Percentiles rank a stretch among this genome's conserved stretches.
Conservation (phyloP, 495 filamentous ascomycete genomes). For the Talaromyces proteolyticus region DNA sequence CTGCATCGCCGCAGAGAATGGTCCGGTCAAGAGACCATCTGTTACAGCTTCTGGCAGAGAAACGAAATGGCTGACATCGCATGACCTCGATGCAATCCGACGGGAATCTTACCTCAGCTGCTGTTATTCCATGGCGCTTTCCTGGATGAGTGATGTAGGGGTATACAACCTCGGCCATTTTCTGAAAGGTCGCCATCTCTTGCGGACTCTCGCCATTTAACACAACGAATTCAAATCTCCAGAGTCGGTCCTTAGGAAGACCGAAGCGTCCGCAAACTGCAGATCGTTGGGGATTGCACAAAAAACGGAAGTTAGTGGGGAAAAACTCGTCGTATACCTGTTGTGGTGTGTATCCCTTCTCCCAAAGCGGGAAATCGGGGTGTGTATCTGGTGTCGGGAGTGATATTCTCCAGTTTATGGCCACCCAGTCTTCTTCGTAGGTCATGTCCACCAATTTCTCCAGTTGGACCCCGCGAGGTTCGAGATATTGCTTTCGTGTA, state of each 20-base stretch:
- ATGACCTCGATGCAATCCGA: conserved; percentile 32
- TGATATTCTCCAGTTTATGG: conserved; percentile 32
- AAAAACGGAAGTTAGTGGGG: conserved; percentile 34
- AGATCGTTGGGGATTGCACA: conserved; percentile 23
- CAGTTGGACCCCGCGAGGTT: conserved; percentile 21
- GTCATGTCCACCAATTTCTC: conserved; percentile 4
- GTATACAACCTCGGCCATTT: background rate
- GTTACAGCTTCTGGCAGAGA: conserved; percentile 30
- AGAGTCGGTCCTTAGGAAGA: conserved; percentile 21
- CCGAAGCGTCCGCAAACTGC: conserved; percentile 37
- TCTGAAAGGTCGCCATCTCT: background rate
- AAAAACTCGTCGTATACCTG: conserved; percentile 39
- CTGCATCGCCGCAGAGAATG: conserved; percentile 38
- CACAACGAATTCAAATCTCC: conserved; percentile 33
- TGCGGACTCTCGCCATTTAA: conserved; percentile 6
- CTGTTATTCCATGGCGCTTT: background rate
- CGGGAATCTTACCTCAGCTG: background rate
- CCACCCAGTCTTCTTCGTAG: conserved; percentile 40
- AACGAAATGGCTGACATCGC: conserved; percentile 36
- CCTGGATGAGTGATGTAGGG: conserved; percentile 22
- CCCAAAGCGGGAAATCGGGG: conserved; percentile 38
- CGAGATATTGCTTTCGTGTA: conserved; percentile 35
- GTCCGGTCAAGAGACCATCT: conserved; percentile 30
- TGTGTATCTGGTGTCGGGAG: conserved; percentile 35
- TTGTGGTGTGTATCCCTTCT: conserved; percentile 28